phyloP scores from a whole-genome alignment of 768 basidiomycete species.

The Amanita subjunquillea region DNA sequence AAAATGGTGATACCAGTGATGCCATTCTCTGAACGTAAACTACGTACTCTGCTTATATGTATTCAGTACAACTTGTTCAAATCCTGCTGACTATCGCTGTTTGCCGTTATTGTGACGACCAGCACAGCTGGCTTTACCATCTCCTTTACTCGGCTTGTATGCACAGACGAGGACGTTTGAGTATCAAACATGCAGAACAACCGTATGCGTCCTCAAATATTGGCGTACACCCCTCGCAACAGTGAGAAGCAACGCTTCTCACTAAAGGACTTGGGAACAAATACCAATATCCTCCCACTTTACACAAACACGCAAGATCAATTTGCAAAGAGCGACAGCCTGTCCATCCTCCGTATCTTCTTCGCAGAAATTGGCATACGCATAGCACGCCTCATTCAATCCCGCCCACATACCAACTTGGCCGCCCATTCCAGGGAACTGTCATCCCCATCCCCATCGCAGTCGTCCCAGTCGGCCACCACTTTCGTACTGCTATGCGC shows the following conservation, averaged over 20 bases:
- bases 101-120: conserved; percentile 1
- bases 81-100: neutral
- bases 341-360: neutral
- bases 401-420: neutral
- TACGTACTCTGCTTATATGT: too few species aligned
- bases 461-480: conserved; percentile 17
- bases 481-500: conserved; percentile 73
- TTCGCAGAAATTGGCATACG: neutral
- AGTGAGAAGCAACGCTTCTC: conserved; percentile 7
- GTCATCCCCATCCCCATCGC: neutral
- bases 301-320: neutral
- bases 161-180: neutral
- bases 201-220: neutral
- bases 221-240: neutral
- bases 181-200: neutral
- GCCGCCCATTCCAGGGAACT: neutral
- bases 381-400: neutral
- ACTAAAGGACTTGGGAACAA: neutral
- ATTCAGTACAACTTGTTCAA: too few species aligned
- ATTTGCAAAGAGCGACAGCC: neutral
- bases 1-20: too few species aligned
- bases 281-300: neutral
- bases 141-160: neutral
- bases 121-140: neutral
- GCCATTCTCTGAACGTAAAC: too few species aligned